Percentiles rank a stretch among this genome's conserved stretches.
phyloP scores from a whole-genome alignment of 139 green algal species.

The Closterium sp. region DNA sequence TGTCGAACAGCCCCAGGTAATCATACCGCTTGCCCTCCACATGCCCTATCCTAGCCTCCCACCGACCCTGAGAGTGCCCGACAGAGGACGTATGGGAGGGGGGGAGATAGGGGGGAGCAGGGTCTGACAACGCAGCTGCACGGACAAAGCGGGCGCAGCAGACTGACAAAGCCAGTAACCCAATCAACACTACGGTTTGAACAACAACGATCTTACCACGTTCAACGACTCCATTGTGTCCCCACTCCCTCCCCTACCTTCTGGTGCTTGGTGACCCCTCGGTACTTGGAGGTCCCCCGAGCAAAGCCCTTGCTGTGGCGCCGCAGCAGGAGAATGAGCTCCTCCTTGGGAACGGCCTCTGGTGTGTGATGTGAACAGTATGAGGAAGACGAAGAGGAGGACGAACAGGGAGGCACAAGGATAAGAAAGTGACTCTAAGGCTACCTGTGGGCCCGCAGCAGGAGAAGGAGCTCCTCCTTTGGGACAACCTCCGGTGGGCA shows the following conservation, averaged over 20 bases:
- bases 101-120: no score
- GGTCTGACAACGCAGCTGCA: no score
- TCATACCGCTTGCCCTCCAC: slow-evolving; percentile 62
- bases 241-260: slow-evolving; percentile 77
- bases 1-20: slow-evolving; percentile 59
- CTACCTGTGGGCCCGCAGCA: background rate
- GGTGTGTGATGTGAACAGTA: background rate
- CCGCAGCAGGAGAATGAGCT: slow-evolving; percentile 71
- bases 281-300: slow-evolving; percentile 60
- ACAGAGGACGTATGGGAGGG: no score
- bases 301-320: slow-evolving; percentile 65
- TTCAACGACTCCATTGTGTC: no score
- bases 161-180: no score
- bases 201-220: no score
- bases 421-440: no score
- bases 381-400: background rate
- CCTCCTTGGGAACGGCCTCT: slow-evolving; percentile 63
- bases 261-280: slow-evolving; percentile 73
- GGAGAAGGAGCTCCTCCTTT: no score
- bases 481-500: background rate
- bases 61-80: slow-evolving; percentile 54
- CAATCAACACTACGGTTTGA: no score
- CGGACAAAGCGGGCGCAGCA: no score
- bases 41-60: slow-evolving; percentile 84
- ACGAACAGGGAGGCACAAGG: background rate